Evolutionary conservation across 169 alveolate species (phyloP).

Genomic region (Ichthyophthirius multifiliis): DNA sequence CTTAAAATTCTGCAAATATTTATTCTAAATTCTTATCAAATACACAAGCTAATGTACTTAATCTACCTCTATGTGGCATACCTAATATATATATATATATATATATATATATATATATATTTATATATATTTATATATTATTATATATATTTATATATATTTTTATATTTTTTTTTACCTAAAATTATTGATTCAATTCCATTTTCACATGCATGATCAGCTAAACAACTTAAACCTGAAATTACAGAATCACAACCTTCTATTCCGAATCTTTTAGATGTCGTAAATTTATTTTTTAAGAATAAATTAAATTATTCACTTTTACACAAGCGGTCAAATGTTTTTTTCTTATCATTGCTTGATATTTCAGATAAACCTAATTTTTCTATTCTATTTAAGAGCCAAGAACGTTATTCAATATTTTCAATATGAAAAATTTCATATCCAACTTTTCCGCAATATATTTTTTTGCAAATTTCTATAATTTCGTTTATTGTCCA

Average conservation of each 20-base stretch:
- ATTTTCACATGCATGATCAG: constrained; percentile 49
- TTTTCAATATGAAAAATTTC: constrained; percentile 70
- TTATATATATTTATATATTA: neutral
- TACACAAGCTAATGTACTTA: constrained; percentile 90
- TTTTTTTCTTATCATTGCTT: constrained; percentile 21
- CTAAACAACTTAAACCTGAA: constrained; percentile 77
- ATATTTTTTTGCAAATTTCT: constrained; percentile 47
- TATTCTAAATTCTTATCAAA: constrained; percentile 88
- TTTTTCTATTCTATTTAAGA: constrained; percentile 59
- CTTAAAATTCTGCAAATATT: constrained; percentile 76
- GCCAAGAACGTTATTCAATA: constrained; percentile 61
- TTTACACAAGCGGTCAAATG: constrained; percentile 58
- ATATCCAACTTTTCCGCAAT: constrained; percentile 64
- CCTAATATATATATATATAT: constrained; percentile 38
- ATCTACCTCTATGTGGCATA: constrained; percentile 97
- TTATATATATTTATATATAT: neutral
- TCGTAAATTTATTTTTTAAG: constrained; percentile 82
- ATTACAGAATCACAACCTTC: constrained; percentile 93
- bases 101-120: neutral
- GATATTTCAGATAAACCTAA: constrained; percentile 21
- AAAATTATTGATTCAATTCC: constrained; percentile 84
- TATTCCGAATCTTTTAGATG: constrained; percentile 92
- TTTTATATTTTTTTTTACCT: neutral
- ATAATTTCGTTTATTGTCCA: constrained; percentile 73
- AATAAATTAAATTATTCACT: constrained; percentile 72